A percentile compares a stretch with the other conserved stretches of the same genome.
phyloP scores from a whole-genome alignment of 179 eudicot genomes.

The Spinacia oleracea region DNA sequence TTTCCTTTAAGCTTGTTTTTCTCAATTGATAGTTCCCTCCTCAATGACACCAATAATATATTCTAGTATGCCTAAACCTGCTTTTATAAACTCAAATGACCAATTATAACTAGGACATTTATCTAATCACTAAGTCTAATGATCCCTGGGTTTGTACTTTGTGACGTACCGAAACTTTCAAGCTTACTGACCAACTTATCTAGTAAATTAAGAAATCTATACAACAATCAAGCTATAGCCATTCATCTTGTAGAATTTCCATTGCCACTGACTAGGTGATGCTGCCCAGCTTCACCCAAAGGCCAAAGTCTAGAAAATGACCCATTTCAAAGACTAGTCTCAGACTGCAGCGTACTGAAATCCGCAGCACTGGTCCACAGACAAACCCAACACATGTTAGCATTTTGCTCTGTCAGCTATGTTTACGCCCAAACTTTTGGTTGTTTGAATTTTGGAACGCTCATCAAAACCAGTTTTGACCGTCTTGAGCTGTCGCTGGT shows the following conservation, averaged over 20 bases:
- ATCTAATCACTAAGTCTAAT: no score
- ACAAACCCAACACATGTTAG: background rate
- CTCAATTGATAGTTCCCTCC: no score
- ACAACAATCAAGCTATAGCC: background rate
- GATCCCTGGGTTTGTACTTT: no score
- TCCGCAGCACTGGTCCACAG: background rate
- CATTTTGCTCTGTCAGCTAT: background rate
- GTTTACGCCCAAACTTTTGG: background rate
- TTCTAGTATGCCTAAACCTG: background rate
- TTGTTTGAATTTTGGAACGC: background rate
- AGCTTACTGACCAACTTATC: background rate
- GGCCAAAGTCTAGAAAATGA: background rate
- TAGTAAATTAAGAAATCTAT: no score
- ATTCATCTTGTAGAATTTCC: background rate
- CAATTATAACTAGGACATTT: no score
- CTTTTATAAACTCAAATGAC: no score
- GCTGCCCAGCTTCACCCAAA: no score
- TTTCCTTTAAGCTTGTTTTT: no score
- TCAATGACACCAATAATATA: background rate
- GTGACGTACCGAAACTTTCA: no score
- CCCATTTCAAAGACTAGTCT: background rate
- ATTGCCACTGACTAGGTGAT: background rate
- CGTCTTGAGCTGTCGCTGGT: no score
- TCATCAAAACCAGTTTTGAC: background rate
- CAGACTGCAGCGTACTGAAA: background rate